Evolutionary conservation across 306 rosid genomes (phyloP).

Genomic region (Gastrolobium bilobum): DNA sequence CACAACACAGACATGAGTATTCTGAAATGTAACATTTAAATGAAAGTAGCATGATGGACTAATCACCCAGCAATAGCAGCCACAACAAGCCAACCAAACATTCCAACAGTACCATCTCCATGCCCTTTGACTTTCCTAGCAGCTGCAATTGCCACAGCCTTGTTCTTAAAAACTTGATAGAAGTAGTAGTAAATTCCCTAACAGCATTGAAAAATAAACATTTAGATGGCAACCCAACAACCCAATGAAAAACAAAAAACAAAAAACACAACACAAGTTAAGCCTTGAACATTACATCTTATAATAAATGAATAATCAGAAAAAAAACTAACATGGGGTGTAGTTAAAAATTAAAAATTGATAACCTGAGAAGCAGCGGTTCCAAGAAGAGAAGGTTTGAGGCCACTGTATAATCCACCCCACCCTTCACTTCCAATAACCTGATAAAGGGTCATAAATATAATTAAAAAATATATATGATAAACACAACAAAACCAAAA

Average conservation of each 20-base stretch:
- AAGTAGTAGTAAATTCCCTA: constrained; percentile 90
- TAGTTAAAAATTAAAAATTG: constrained; percentile 19
- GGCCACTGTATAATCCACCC: constrained; percentile 93
- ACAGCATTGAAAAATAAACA: constrained; percentile 26
- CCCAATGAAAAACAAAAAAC: constrained; percentile 1
- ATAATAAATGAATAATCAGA: not conserved
- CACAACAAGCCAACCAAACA: constrained; percentile 86
- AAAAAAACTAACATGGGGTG: not conserved
- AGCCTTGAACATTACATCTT: constrained; percentile 9
- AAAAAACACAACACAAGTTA: not conserved
- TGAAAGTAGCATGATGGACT: not conserved
- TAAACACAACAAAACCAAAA: not conserved
- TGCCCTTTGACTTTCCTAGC: constrained; percentile 67
- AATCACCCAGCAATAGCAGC: constrained; percentile 89
- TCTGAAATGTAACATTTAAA: constrained; percentile 28
- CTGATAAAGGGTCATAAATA: constrained; percentile 46
- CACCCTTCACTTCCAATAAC: constrained; percentile 77
- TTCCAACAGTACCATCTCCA: constrained; percentile 89
- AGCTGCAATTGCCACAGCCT: constrained; percentile 80
- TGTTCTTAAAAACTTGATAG: constrained; percentile 88
- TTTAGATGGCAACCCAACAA: constrained; percentile 22
- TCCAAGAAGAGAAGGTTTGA: constrained; percentile 86
- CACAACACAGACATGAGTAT: not conserved
- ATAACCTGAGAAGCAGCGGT: constrained; percentile 94
- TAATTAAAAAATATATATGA: constrained; percentile 1